These are phyloP conservation scores for Bacterosira constricta DNA, from an alignment of 108 stramenopile genomes.

Conservation along the genomic window DNA sequence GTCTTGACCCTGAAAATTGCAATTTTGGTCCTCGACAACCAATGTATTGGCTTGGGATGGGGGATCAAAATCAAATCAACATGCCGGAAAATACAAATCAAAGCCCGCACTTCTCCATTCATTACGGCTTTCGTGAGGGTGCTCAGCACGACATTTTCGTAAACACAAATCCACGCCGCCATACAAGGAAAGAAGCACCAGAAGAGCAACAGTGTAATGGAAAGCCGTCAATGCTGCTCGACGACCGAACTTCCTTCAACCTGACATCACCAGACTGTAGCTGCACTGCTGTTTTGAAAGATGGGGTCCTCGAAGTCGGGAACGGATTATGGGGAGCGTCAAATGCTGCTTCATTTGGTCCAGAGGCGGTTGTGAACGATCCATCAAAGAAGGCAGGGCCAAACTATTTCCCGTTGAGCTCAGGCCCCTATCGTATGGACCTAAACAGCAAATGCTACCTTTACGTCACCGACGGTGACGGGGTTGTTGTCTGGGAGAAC, in stretches of 20 bases:
- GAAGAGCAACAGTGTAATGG: not conserved
- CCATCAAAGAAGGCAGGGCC: not conserved
- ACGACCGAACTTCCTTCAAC: not conserved
- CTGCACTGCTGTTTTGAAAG: not conserved
- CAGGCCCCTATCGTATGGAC: not conserved
- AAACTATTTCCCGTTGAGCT: not conserved
- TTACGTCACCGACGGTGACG: not conserved
- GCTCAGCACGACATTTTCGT: slow-evolving; percentile 2
- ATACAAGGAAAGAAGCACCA: not conserved
- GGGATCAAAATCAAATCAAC: slow-evolving; percentile 6
- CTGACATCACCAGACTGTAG: not conserved
- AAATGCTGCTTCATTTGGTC: too few relatives aligned
- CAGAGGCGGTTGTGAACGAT: not conserved
- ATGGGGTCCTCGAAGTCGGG: too few relatives aligned
- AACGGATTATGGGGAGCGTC: too few relatives aligned
- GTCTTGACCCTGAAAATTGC: not conserved
- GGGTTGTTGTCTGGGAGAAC: slow-evolving; percentile 2
- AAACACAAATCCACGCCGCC: not conserved
- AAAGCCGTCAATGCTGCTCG: not conserved
- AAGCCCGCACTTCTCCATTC: not conserved
- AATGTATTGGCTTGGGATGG: not conserved
- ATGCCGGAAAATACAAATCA: not conserved
- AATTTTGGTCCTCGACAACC: not conserved
- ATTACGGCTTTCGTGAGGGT: not conserved
- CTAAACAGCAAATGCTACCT: not conserved